A percentile compares a stretch with the other conserved stretches of the same genome.
Evolutionary conservation across 1,284 basidiomycete species (phyloP).

Genomic region (Phellopilus nigrolimitatus): DNA sequence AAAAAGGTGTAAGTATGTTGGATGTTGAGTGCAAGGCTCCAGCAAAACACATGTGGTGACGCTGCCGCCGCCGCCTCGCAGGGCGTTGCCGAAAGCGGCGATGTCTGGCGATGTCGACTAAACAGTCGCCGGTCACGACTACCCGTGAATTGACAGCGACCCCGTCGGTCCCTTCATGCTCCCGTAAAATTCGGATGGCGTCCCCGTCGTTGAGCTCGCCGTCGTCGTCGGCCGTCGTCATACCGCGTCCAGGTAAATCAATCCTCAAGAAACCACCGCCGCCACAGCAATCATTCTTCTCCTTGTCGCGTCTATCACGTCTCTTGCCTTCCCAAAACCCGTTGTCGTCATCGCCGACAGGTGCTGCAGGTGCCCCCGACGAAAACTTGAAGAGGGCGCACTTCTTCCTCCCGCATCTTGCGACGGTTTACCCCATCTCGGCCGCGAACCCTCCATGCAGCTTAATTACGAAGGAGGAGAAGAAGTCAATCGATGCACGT

Average conservation of each 20-base stretch:
- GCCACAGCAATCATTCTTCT: conserved; percentile 62
- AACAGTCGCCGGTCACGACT: too few species aligned
- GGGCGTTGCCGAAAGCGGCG: not conserved
- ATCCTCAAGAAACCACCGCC: conserved; percentile 76
- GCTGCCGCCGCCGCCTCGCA: too few species aligned
- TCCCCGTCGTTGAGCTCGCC: conserved; percentile 42
- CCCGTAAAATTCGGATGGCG: conserved; percentile 5
- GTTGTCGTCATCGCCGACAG: conserved; percentile 22
- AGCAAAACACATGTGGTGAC: too few species aligned
- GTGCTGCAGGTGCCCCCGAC: conserved; percentile 24
- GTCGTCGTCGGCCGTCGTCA: conserved; percentile 72
- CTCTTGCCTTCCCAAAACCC: conserved; percentile 50
- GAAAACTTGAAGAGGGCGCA: conserved; percentile 72
- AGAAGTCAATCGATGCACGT: conserved; percentile 60
- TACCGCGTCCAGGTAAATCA: conserved; percentile 69
- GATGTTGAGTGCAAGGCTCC: too few species aligned
- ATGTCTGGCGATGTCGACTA: too few species aligned
- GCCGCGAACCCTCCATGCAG: conserved; percentile 75
- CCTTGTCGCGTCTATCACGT: conserved; percentile 55
- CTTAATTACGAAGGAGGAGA: conserved; percentile 68
- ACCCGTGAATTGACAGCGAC: not conserved
- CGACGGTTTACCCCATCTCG: conserved; percentile 83
- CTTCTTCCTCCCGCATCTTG: conserved; percentile 78
- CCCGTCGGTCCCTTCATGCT: conserved; percentile 6
- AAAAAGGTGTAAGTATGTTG: too few species aligned